Evolutionary conservation across 2,329 filamentous ascomycete species (phyloP).

Genomic region (Fusarium nanum): DNA sequence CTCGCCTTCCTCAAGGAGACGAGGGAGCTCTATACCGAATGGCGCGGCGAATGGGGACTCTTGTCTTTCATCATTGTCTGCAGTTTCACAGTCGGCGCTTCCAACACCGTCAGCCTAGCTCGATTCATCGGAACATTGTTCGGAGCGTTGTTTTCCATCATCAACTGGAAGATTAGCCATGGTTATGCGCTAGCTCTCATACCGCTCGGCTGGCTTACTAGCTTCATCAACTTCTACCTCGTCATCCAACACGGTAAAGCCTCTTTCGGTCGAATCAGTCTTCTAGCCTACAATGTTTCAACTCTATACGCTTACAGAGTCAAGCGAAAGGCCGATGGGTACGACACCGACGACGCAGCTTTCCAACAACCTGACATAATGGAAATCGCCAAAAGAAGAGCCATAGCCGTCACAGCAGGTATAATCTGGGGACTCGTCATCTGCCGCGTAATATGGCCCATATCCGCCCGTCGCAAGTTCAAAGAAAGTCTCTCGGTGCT

Average conservation of each 20-base stretch:
- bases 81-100: slow-evolving; percentile 97
- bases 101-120: slow-evolving; percentile 89
- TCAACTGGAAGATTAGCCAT: slow-evolving; percentile 81
- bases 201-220: slow-evolving; percentile 83
- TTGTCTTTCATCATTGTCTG: slow-evolving; percentile 99
- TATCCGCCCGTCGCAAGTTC: slow-evolving; percentile 87
- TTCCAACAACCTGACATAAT: slow-evolving; percentile 84
- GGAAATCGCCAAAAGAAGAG: slow-evolving; percentile 87
- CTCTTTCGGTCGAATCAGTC: slow-evolving; percentile 90
- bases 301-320: slow-evolving; percentile 94
- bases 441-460: slow-evolving; percentile 91
- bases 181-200: slow-evolving; percentile 80
- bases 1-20: slow-evolving; percentile 85
- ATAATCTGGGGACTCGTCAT: slow-evolving; percentile 93
- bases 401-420: slow-evolving; percentile 87
- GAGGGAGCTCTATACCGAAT: slow-evolving; percentile 82
- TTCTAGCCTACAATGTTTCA: slow-evolving; percentile 95
- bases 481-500: slow-evolving; percentile 88
- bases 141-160: slow-evolving; percentile 79
- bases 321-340: slow-evolving; percentile 75
- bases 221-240: slow-evolving; percentile 87
- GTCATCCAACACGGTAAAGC: slow-evolving; percentile 87
- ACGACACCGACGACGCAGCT: slow-evolving; percentile 83
- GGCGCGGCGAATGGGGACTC: slow-evolving; percentile 96
- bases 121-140: slow-evolving; percentile 88